phyloP scores from a whole-genome alignment of 306 rosid genomes.

The Sophora flavescens region DNA sequence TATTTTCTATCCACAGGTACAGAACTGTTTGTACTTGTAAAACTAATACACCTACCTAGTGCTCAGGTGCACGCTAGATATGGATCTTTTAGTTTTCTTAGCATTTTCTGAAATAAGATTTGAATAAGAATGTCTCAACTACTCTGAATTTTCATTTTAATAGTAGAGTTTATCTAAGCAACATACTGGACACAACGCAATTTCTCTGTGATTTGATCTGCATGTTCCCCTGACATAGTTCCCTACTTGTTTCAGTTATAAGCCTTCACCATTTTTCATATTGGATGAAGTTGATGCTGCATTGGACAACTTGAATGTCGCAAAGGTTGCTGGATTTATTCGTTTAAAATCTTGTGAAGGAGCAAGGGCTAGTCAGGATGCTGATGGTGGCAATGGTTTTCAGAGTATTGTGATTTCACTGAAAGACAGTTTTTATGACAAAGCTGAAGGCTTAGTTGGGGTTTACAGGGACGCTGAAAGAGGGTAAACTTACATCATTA shows the following conservation, averaged over 20 bases:
- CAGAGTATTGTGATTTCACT: conserved; percentile 97
- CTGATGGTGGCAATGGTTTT: conserved; percentile 81
- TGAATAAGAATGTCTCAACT: background rate
- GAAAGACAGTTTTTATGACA: conserved; percentile 92
- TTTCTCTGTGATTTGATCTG: conserved; percentile 15
- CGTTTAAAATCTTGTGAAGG: conserved; percentile 93
- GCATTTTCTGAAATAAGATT: conserved; percentile 3
- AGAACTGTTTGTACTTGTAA: conserved; percentile 17
- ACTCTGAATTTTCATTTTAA: background rate
- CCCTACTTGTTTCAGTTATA: conserved; percentile 66
- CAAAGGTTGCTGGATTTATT: conserved; percentile 98
- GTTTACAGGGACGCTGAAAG: conserved; percentile 84
- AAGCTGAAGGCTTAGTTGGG: conserved; percentile 92
- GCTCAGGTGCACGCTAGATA: background rate
- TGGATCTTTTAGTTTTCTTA: background rate
- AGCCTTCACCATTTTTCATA: conserved; percentile 98
- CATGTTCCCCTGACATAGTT: conserved; percentile 41
- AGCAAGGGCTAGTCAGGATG: conserved; percentile 74
- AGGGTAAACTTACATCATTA: conserved; percentile 58
- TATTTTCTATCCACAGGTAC: conserved; percentile 95
- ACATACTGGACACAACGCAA: conserved; percentile 12
- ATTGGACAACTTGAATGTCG: conserved; percentile 93
- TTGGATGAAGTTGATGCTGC: conserved; percentile 99
- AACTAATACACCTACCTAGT: conserved; percentile 4
- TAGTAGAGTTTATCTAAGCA: background rate